Percentiles rank a stretch among this genome's conserved stretches.
Conservation (phyloP, 75 land plant genomes). For the Chamaecyparis obtusa region DNA sequence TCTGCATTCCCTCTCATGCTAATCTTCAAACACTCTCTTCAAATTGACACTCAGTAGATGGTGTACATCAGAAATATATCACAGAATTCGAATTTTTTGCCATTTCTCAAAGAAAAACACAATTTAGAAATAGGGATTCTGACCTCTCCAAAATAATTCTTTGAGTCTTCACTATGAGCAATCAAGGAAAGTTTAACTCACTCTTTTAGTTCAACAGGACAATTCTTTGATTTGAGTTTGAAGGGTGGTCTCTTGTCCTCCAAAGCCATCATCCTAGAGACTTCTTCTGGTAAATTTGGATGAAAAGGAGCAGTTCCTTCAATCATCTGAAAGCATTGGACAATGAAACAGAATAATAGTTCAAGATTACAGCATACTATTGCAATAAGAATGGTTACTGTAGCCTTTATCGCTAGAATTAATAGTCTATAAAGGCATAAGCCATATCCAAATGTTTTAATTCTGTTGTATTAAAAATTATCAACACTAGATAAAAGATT, state of each 20-base stretch:
- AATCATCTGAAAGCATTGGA: conserved; percentile 60
- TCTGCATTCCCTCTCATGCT: not conserved
- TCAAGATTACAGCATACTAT: not conserved
- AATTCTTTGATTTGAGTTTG: conserved; percentile 52
- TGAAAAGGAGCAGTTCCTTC: conserved; percentile 75
- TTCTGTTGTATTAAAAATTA: not conserved
- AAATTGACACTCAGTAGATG: not conserved
- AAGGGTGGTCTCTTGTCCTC: conserved; percentile 77
- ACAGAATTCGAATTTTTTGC: not conserved
- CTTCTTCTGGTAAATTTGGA: conserved; percentile 66
- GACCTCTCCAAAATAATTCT: not conserved
- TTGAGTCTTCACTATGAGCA: not conserved
- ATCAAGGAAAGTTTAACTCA: conserved; percentile 25
- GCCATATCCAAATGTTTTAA: not conserved
- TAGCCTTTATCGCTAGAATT: not conserved
- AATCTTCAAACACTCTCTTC: not conserved
- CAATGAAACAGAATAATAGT: not conserved
- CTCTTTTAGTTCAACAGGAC: conserved; percentile 78
- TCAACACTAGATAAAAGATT: not conserved
- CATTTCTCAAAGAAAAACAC: not conserved
- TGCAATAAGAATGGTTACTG: not conserved
- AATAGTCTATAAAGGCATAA: not conserved
- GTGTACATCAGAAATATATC: not conserved
- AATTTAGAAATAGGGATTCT: not conserved
- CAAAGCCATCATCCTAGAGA: conserved; percentile 45